These are phyloP conservation scores for Solanum bulbocastanum DNA, from an alignment of 257 asterid genomes.

Conservation along the genomic window DNA sequence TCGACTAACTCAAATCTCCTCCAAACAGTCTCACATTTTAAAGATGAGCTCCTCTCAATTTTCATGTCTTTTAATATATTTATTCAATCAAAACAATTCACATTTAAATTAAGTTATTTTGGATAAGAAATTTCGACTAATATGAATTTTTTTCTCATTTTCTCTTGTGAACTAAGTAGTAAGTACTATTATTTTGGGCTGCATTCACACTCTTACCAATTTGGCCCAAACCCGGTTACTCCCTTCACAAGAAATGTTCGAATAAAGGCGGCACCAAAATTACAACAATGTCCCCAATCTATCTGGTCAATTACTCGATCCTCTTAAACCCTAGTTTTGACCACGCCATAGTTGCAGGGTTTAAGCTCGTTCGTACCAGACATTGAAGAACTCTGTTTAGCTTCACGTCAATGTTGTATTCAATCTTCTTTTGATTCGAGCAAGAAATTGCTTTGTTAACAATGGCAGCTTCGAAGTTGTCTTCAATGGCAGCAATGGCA, in stretches of 20 bases:
- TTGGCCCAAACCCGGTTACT: background rate
- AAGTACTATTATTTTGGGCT: background rate
- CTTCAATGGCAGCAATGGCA: conserved; percentile 40
- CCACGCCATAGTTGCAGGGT: background rate
- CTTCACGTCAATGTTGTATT: background rate
- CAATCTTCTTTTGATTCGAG: background rate
- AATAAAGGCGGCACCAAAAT: background rate
- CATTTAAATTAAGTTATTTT: too few species aligned
- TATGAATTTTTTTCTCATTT: too few species aligned
- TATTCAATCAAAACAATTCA: too few species aligned
- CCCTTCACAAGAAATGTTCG: background rate
- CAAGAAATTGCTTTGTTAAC: background rate
- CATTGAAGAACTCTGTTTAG: background rate
- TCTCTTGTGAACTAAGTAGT: too few species aligned
- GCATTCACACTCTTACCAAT: background rate
- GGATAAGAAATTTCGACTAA: background rate
- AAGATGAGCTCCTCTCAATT: too few species aligned
- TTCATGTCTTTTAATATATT: too few species aligned
- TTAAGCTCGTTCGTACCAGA: background rate
- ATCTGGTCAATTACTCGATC: background rate
- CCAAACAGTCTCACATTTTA: too few species aligned
- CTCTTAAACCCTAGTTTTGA: conserved; percentile 1
- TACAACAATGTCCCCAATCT: background rate
- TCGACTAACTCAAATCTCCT: too few species aligned
- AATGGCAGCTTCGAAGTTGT: conserved; percentile 40